A percentile compares a stretch with the other conserved stretches of the same genome.
phyloP scores from a whole-genome alignment of 805 yeast species.

The Metschnikowia shivogae region DNA sequence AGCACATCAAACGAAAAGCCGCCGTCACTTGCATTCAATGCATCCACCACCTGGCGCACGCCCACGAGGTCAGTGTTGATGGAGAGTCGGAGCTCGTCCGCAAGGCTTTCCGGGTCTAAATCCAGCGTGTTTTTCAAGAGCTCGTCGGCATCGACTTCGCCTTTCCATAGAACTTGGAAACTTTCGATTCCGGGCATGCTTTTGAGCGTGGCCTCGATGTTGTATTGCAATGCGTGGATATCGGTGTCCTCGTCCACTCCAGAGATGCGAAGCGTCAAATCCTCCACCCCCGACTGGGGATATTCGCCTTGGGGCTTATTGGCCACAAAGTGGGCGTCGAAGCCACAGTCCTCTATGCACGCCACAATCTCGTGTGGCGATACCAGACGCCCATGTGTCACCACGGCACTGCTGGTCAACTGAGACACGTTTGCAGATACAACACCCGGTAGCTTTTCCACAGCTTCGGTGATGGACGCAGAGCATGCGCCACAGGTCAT shows the following conservation, averaged over 20 bases:
- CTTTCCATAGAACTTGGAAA: conserved; percentile 23
- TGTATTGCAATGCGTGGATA: conserved; percentile 29
- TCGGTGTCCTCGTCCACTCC: conserved; percentile 31
- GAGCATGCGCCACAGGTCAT: conserved; percentile 94
- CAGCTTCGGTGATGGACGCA: conserved; percentile 55
- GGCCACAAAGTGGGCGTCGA: conserved; percentile 20
- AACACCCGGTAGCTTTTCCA: conserved; percentile 51
- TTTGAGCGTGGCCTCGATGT: conserved; percentile 36
- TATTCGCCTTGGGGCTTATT: not conserved
- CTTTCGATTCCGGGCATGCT: conserved; percentile 28
- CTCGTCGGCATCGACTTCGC: conserved; percentile 16
- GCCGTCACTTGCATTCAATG: conserved; percentile 40
- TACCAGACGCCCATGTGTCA: conserved; percentile 42
- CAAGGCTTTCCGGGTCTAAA: conserved; percentile 16
- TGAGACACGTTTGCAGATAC: conserved; percentile 59
- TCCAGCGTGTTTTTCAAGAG: conserved; percentile 12
- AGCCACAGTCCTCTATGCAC: conserved; percentile 59
- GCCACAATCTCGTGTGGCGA: conserved; percentile 39
- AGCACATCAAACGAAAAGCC: conserved; percentile 51
- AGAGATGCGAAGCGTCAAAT: conserved; percentile 29
- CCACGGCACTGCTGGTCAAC: conserved; percentile 67
- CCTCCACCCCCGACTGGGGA: conserved; percentile 17
- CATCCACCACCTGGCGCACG: conserved; percentile 55
- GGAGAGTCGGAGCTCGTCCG: conserved; percentile 39
- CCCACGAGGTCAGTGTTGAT: conserved; percentile 56